Evolutionary conservation across 495 filamentous ascomycete genomes (phyloP), one percentile per base, ranked within the genome.

Genomic region (Poronia punctata): DNA sequence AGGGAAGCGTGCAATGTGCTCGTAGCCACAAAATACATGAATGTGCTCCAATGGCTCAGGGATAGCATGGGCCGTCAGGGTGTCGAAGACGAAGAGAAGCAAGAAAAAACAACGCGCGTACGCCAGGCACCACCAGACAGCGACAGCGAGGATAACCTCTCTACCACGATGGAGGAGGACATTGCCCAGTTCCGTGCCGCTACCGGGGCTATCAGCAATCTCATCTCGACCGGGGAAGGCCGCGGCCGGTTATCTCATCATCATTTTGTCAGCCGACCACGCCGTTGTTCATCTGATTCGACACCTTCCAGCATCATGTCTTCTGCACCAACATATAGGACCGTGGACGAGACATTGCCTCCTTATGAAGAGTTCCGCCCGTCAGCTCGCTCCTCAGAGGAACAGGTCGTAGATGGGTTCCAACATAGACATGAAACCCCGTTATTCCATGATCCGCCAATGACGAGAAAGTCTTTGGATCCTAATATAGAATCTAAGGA

Each of bases 161-260:
- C 54, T 19, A 56, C 55, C 11, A 56, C 50, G 0, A 62, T 62
- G 57, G 59, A 61, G 48, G 53, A 62, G 32, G 71, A 78, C 48
- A 63, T 78, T 30, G 55, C 62, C 2, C 65, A 66, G 21, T 65
- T 77, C 19, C 62, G 70, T 26, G 57, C 63, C 25, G 72, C 63
- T 12, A 59, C 70, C 12, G 54, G 53, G 7, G 42, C 72, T 10
- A 68, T 76, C 4, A 64, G 57, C 10, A 56, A 60, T 33, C 57
- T 78, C 17, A 57, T 73, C 19, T 60, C 61, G 16, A 66, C 66
- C 7, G 66, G 66, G 35, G 65, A 64, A 38, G 62, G 56, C 14
- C 59, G 59, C 24, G 51, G 32, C 15, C 50, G 20, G 2, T 35
- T 43, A 25, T 33, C 45, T 6, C 6, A 36, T 6, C 22, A 27